Percentiles rank a stretch among this genome's conserved stretches.
Evolutionary conservation across 2,329 filamentous ascomycete genomes (phyloP).

Genomic region (Exophiala lecanii-corni): DNA sequence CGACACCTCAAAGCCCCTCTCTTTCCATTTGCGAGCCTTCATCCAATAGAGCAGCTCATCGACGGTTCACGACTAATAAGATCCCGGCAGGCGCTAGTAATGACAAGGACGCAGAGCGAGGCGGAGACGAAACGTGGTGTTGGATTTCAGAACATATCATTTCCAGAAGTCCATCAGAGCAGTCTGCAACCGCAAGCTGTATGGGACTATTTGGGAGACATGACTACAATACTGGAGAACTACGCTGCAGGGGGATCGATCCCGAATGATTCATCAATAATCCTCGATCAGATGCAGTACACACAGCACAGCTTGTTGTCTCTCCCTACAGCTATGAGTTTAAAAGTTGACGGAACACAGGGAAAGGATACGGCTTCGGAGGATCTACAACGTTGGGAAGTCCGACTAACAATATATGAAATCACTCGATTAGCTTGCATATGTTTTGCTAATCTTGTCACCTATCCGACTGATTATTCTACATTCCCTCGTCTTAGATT

Average conservation of each 20-base stretch:
- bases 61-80: neutral
- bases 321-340: neutral
- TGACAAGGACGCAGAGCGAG: neutral
- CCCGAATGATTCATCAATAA: neutral
- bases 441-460: neutral
- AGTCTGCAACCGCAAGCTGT: neutral
- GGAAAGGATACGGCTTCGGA: too few relatives aligned
- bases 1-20: neutral
- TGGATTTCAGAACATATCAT: neutral
- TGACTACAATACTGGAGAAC: neutral
- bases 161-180: neutral
- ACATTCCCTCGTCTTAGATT: neutral
- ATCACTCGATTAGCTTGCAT: neutral
- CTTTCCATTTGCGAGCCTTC: neutral
- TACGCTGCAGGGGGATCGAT: neutral
- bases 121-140: neutral
- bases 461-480: neutral
- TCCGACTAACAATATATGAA: neutral
- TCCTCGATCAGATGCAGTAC: constrained; percentile 1
- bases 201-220: neutral
- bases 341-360: neutral
- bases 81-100: neutral
- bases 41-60: neutral
- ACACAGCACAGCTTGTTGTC: neutral
- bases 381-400: neutral